Evolutionary conservation across 1,284 basidiomycete species (phyloP).

Genomic region (Moesziomyces aphidis): DNA sequence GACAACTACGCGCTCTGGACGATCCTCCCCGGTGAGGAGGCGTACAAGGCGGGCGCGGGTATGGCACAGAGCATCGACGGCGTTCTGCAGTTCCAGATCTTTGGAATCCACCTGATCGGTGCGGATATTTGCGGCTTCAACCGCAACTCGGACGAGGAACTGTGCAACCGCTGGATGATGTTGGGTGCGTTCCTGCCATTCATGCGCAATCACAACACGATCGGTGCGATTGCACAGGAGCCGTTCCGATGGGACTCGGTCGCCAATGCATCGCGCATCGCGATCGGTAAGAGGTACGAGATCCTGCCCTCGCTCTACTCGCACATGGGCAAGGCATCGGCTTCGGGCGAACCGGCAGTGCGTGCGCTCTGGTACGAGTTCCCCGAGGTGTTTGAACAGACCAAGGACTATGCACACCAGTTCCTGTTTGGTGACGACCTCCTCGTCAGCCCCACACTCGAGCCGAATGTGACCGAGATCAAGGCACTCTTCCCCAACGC

Average conservation of each 20-base stretch:
- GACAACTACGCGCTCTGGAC: conserved; percentile 77
- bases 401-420: conserved; percentile 45
- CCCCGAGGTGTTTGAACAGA: conserved; percentile 39
- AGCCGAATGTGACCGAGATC: conserved; percentile 48
- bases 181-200: conserved; percentile 48
- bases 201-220: conserved; percentile 53
- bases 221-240: conserved; percentile 51
- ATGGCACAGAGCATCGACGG: conserved; percentile 75
- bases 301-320: conserved; percentile 47
- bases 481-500: conserved; percentile 64
- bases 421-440: conserved; percentile 49
- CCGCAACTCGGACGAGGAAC: conserved; percentile 78
- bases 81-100: conserved; percentile 78
- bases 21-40: conserved; percentile 68
- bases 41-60: conserved; percentile 43
- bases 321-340: conserved; percentile 26
- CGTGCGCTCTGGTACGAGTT: conserved; percentile 55
- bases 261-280: conserved; percentile 47
- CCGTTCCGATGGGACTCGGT: conserved; percentile 52
- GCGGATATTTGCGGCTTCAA: conserved; percentile 54
- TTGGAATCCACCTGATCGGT: conserved; percentile 53
- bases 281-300: conserved; percentile 48
- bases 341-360: conserved; percentile 41
- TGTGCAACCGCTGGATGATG: conserved; percentile 73
- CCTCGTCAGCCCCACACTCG: conserved; percentile 46